Base-by-base conservation (phyloP, 805 yeast genomes). In the Monosporozyma solicola region DNA sequence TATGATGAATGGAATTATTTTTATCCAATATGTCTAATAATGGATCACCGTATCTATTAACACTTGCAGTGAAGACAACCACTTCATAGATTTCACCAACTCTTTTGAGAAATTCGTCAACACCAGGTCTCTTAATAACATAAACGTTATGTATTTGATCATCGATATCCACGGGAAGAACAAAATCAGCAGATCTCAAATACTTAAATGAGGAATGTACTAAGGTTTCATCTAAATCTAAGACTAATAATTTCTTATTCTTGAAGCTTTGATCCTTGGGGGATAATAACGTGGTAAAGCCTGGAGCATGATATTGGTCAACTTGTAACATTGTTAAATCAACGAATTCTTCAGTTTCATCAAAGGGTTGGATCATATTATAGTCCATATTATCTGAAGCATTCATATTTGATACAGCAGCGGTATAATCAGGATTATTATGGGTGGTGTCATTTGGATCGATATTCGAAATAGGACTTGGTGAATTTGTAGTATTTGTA, bases 101-200 rank as follows among this genome's bases (percentile, higher is more conserved):
- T 58, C 80, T 77, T 61, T 73, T 74, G 74, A 94, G 74, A 64
- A 94, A 94, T 65, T 88, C 95, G 70, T 94, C 99, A 50, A 95
- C 98, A 1, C 99, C 99, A 1, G 99, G 99, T 62, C 99, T 80
- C 66, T 94, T 94, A 53, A 91, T 90, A 25, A 94, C 99, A 67
- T 90, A 94, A 46, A 94, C 99, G 63, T 88, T 92, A 69, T 94
- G 98, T 33, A 84, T 77, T 67, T 87, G 92, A 61, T 84, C 84
- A 62, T 94, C 98, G 57, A 94, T 92, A 68, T 92, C 98, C 51
- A 94, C 99, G 15, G 99, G 98, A 49, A 94, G 88, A 48, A 95
- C 95, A 71, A 94, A 94, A 71, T 94, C 99, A 1, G 97, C 96
- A 47, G 90, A 85, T 55, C 95, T 81, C 53, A 94, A 78, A 68